Evolutionary conservation across 2,329 filamentous ascomycete genomes (phyloP), one percentile per base, ranked within the genome.

Genomic region (Penicillium sp.): DNA sequence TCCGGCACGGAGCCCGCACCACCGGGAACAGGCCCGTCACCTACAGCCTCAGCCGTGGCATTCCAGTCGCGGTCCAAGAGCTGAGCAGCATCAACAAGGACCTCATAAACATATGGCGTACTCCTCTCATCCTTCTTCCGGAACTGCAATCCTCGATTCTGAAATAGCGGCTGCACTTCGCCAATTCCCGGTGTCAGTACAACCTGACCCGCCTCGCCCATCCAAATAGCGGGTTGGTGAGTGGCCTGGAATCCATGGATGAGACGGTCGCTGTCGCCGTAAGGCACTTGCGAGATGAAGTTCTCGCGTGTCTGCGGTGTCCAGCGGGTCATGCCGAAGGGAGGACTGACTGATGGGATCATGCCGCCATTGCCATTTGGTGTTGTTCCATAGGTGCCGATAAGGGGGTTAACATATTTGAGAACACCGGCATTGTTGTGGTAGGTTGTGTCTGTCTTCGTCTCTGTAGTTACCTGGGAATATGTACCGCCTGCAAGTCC

Each of bases 211-310:
- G 75, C 71, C 62, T 82, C 79, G 4, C 79, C 80, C 78, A 82
- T 81, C 79, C 80, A 81, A n/a, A 82, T 82, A 0, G 80, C 80
- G 0, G 80, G 80, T 60, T 81, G 79, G 55, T 81, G 79, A 1
- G 79, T 81, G 9, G 78, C 79, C 62, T 81, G 79, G 54, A 81
- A 81, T 0, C 80, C 79, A 58, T 81, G 80, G 9, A 81, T 73
- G 25, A 74, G 73, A 0, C 63, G 57, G 56, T 82, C 79, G 15
- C 71, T 60, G 51, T 80, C 76, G 25, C 77, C 72, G 63, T 81
- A 81, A 0, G 79, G 78, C 15, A 78, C 78, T 58, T 81, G 79
- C 1, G 76, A 79, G 51, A 81, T 82, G 67, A 76, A 81, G 61
- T 82, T 82, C 67, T 77, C 76, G 29, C 76, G 71, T 6, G 79